Conservation (phyloP, 192 early-diverging fungal genomes). For the Geranomyces michiganensis region DNA sequence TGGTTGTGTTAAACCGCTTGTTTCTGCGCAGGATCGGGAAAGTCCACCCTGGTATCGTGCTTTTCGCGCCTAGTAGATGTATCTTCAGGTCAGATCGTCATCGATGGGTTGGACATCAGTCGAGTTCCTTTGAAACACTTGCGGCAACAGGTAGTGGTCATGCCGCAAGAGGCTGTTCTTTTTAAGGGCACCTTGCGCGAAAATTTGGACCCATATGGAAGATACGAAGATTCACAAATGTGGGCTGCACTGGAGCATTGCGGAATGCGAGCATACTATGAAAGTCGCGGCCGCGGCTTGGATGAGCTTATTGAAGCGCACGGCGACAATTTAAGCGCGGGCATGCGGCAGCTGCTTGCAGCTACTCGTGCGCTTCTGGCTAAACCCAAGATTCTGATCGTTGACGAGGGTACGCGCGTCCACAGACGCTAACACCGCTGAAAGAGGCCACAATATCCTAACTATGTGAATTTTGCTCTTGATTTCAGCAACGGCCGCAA, state of each 20-base stretch:
- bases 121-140: conserved; percentile 57
- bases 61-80: conserved; percentile 66
- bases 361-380: not conserved
- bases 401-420: conserved; percentile 8
- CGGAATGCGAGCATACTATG: conserved; percentile 16
- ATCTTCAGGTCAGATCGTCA: conserved; percentile 50
- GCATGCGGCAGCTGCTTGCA: not conserved
- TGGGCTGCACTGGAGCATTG: conserved; percentile 57
- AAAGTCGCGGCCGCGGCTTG: conserved; percentile 16
- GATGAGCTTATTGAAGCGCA: conserved; percentile 35
- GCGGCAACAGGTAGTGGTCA: conserved; percentile 68
- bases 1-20: no score
- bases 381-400: not conserved
- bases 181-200: conserved; percentile 68
- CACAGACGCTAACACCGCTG: no score
- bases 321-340: not conserved
- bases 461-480: no score
- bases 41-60: conserved; percentile 44
- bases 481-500: conserved; percentile 41
- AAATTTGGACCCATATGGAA: conserved; percentile 75
- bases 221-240: conserved; percentile 56
- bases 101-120: conserved; percentile 69
- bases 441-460: no score
- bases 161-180: conserved; percentile 76
- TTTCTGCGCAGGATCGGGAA: conserved; percentile 63